Evolutionary conservation across 495 filamentous ascomycete genomes (phyloP).

Genomic region (Pyrenula aspistea): DNA sequence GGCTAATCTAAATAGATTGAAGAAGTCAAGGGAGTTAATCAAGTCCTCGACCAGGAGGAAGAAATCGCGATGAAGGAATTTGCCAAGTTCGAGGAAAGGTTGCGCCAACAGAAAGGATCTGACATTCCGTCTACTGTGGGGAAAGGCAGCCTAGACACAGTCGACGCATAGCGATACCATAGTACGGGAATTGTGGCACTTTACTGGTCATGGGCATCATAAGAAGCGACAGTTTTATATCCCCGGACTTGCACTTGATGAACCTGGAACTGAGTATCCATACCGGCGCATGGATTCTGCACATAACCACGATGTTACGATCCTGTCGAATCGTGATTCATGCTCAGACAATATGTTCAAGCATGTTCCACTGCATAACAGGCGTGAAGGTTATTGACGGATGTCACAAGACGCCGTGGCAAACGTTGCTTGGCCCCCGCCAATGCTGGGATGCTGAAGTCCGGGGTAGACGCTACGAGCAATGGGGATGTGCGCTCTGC

Average conservation of each 20-base stretch:
- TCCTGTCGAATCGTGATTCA: no score
- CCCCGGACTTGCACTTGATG: no score
- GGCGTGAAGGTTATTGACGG: neutral
- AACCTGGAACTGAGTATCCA: no score
- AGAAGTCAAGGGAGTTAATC: constrained; percentile 85
- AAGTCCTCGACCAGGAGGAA: constrained; percentile 86
- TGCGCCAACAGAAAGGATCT: constrained; percentile 62
- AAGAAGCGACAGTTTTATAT: no score
- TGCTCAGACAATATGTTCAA: neutral
- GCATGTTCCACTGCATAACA: neutral
- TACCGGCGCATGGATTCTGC: neutral
- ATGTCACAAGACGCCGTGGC: neutral
- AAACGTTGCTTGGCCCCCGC: neutral
- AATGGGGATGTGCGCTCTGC: no score
- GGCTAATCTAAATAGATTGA: constrained; percentile 53
- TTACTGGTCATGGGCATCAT: neutral
- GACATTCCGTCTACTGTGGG: constrained; percentile 45
- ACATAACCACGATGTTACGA: no score
- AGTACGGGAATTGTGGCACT: neutral
- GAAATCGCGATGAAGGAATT: constrained; percentile 84
- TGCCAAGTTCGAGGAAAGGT: constrained; percentile 90
- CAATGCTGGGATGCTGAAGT: neutral
- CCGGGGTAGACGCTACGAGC: neutral
- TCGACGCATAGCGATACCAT: constrained; percentile 21
- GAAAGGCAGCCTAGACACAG: constrained; percentile 56